Evolutionary conservation across 1,139 yeast species (phyloP).

Genomic region (Magnusiomyces paraingens): DNA sequence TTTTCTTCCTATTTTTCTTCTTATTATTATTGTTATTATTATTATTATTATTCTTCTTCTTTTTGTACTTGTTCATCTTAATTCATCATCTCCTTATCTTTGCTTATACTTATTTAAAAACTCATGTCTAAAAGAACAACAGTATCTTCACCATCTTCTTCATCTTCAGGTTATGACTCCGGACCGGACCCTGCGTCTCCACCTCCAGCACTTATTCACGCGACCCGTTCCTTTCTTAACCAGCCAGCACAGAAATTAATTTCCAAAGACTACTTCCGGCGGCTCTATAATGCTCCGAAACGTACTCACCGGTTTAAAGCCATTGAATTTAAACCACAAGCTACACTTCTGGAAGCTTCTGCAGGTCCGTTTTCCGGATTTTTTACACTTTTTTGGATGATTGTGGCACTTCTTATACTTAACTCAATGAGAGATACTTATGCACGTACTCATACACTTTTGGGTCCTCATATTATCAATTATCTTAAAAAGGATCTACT

Average conservation of each 20-base stretch:
- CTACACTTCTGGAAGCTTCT: slow-evolving; percentile 22
- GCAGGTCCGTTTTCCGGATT: not conserved
- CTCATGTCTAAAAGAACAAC: too few relatives aligned
- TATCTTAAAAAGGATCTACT: slow-evolving; percentile 50
- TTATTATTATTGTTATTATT: not conserved
- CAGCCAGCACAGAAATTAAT: not conserved
- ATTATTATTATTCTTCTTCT: not conserved
- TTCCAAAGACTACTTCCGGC: not conserved
- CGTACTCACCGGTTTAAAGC: slow-evolving; percentile 3
- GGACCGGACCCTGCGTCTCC: not conserved
- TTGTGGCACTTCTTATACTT: slow-evolving; percentile 27
- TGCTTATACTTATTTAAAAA: too few relatives aligned
- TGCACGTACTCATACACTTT: slow-evolving; percentile 27
- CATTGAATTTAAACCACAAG: slow-evolving; percentile 13
- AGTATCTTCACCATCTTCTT: not conserved
- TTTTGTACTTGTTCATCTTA: too few relatives aligned
- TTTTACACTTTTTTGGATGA: slow-evolving; percentile 29
- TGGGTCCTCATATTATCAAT: slow-evolving; percentile 46
- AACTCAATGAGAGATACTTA: slow-evolving; percentile 30
- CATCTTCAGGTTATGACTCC: not conserved
- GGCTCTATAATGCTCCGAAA: not conserved
- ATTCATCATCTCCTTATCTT: too few relatives aligned
- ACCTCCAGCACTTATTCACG: not conserved
- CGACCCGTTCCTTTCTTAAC: not conserved
- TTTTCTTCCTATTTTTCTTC: slow-evolving; percentile 26